These are phyloP conservation scores for Macadamia tetraphylla DNA, from an alignment of 164 flowering plant species.

Conservation along the genomic window DNA sequence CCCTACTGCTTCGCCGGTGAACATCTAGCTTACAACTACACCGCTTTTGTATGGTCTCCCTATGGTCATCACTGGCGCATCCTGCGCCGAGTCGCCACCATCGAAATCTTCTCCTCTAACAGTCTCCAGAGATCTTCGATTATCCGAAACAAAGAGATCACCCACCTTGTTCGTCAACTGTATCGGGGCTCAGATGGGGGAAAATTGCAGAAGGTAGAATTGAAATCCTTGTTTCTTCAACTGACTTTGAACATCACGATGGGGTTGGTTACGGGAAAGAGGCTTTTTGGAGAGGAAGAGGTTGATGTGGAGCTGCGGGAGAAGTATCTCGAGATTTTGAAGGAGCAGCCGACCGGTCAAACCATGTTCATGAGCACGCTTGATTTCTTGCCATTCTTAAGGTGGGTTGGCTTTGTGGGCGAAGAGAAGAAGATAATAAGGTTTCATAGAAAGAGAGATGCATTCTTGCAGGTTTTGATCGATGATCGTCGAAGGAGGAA, in stretches of 20 bases:
- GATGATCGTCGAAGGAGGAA: constrained; percentile 5
- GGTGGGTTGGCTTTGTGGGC: constrained; percentile 21
- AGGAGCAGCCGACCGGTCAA: background rate
- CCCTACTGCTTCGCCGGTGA: constrained; percentile 8
- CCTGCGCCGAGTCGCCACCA: constrained; percentile 25
- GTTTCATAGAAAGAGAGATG: constrained; percentile 10
- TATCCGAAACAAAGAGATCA: constrained; percentile 23
- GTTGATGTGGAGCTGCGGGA: background rate
- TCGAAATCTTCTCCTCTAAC: constrained; percentile 21
- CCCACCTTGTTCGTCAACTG: constrained; percentile 7
- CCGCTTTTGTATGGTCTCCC: constrained; percentile 16
- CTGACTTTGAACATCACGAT: constrained; percentile 17
- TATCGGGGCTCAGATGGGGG: background rate
- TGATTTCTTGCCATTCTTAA: constrained; percentile 23
- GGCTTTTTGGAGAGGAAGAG: constrained; percentile 17
- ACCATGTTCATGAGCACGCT: constrained; percentile 9
- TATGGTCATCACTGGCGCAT: constrained; percentile 42
- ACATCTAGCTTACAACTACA: constrained; percentile 22
- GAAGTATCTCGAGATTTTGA: constrained; percentile 8
- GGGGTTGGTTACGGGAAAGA: constrained; percentile 20
- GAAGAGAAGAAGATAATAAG: constrained; percentile 13
- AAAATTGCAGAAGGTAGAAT: background rate
- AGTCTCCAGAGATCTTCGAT: constrained; percentile 13
- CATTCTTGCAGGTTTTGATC: constrained; percentile 20
- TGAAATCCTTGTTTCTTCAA: constrained; percentile 11